Percentiles rank a stretch among this genome's conserved stretches.
phyloP scores from a whole-genome alignment of 768 basidiomycete genomes.

The Phlegmacium glaucopus region DNA sequence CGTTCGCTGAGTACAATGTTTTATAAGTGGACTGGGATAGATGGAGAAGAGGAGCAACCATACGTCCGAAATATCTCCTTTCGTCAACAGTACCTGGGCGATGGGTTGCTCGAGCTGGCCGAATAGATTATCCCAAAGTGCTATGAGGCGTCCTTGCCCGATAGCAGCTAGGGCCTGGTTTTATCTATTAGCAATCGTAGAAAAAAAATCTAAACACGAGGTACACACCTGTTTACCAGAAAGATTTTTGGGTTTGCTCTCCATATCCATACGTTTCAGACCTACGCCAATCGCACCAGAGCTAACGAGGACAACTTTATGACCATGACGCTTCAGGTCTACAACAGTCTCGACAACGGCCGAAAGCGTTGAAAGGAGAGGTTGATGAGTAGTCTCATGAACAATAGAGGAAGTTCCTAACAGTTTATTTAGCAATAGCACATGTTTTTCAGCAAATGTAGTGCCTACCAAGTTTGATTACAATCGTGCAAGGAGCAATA shows the following conservation, averaged over 20 bases:
- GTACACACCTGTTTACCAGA: constrained; percentile 83
- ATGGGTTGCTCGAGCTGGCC: constrained; percentile 92
- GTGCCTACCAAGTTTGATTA: constrained; percentile 77
- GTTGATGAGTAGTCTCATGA: constrained; percentile 89
- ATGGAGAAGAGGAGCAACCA: constrained; percentile 18
- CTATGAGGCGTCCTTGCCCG: constrained; percentile 94
- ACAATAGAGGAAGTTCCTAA: constrained; percentile 95
- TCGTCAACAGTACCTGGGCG: constrained; percentile 89
- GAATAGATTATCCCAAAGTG: constrained; percentile 96
- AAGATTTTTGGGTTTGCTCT: constrained; percentile 76
- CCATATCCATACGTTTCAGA: constrained; percentile 84
- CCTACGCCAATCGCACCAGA: constrained; percentile 99
- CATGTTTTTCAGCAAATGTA: neutral
- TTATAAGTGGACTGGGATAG: neutral
- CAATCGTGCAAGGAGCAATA: constrained; percentile 54
- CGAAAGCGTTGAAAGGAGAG: constrained; percentile 87
- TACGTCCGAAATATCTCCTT: constrained; percentile 97
- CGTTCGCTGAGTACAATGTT: constrained; percentile 58
- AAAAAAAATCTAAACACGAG: neutral
- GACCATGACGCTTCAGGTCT: constrained; percentile 71
- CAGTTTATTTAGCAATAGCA: constrained; percentile 3
- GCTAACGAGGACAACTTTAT: constrained; percentile 93
- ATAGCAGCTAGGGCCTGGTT: constrained; percentile 90
- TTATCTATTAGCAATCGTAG: neutral
- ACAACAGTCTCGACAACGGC: constrained; percentile 90